Evolutionary conservation across 2,329 filamentous ascomycete species (phyloP).

Genomic region (Exophiala sp.): DNA sequence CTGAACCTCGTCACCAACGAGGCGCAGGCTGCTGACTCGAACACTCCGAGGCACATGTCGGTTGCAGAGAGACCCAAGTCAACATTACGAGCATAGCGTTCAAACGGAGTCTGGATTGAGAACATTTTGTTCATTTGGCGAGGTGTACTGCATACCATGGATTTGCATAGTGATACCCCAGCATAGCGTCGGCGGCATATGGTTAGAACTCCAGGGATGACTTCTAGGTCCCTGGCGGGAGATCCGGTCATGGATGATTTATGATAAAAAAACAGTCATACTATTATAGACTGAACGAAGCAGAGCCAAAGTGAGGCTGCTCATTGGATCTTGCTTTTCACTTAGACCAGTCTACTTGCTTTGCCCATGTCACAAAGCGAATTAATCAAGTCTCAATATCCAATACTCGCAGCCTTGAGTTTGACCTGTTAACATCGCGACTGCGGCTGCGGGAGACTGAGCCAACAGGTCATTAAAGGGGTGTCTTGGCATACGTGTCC

Average conservation of each 20-base stretch:
- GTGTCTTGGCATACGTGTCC: neutral
- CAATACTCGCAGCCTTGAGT: neutral
- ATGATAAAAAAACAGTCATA: constrained; percentile 14
- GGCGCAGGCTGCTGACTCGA: constrained; percentile 4
- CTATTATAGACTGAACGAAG: constrained; percentile 10
- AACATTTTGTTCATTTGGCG: constrained; percentile 18
- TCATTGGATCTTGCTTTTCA: constrained; percentile 10
- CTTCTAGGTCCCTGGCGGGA: constrained; percentile 2
- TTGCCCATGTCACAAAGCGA: neutral
- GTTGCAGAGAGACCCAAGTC: constrained; percentile 25
- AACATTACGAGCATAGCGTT: constrained; percentile 26
- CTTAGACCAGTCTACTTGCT: neutral
- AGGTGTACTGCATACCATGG: constrained; percentile 23
- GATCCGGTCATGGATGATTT: constrained; percentile 13
- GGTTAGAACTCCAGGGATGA: constrained; percentile 13
- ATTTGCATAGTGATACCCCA: constrained; percentile 26
- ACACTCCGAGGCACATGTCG: constrained; percentile 18
- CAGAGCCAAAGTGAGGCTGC: constrained; percentile 3
- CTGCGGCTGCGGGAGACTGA: too few relatives aligned
- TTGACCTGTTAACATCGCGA: neutral
- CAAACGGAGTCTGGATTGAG: constrained; percentile 18
- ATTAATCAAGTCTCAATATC: neutral
- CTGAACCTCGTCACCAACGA: constrained; percentile 13
- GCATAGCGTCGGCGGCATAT: constrained; percentile 23
- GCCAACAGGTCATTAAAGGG: too few relatives aligned